Conservation (phyloP, 1,139 yeast genomes). For the Debaryomyces subglobosus region DNA sequence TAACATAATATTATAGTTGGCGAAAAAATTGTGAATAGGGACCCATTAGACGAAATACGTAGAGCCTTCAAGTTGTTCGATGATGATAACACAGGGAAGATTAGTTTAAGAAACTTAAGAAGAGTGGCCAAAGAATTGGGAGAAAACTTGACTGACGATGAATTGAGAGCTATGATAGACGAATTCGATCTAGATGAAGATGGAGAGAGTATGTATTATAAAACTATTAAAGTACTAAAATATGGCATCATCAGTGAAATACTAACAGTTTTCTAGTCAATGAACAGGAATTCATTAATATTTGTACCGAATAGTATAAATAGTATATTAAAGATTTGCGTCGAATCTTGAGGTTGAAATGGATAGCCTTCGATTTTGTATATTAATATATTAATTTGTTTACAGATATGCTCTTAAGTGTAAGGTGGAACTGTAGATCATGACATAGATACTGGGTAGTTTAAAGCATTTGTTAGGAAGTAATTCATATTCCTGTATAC, state of each 20-base stretch:
- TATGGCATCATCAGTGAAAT: constrained; percentile 3
- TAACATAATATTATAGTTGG: constrained; percentile 50
- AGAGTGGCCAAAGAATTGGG: constrained; percentile 93
- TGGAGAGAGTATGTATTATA: constrained; percentile 67
- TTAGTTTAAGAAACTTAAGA: constrained; percentile 77
- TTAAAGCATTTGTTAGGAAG: background rate
- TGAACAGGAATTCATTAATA: constrained; percentile 90
- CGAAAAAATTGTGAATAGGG: constrained; percentile 76
- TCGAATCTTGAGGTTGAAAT: background rate
- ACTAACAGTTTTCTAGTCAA: constrained; percentile 51
- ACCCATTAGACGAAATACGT: constrained; percentile 89
- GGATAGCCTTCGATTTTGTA: background rate
- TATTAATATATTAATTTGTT: constrained; percentile 6
- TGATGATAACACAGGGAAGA: constrained; percentile 85
- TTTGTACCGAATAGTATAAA: constrained; percentile 65
- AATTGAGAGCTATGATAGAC: constrained; percentile 93
- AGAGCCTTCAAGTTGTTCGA: constrained; percentile 92
- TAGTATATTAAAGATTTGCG: background rate
- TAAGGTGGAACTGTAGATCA: background rate
- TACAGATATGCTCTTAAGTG: background rate
- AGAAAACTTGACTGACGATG: constrained; percentile 90
- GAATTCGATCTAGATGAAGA: constrained; percentile 97
- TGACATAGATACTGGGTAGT: background rate
- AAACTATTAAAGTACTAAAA: background rate
- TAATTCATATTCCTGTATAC: constrained; percentile 3